Evolutionary conservation across 768 basidiomycete genomes (phyloP).

Genomic region (Suillus discolor): DNA sequence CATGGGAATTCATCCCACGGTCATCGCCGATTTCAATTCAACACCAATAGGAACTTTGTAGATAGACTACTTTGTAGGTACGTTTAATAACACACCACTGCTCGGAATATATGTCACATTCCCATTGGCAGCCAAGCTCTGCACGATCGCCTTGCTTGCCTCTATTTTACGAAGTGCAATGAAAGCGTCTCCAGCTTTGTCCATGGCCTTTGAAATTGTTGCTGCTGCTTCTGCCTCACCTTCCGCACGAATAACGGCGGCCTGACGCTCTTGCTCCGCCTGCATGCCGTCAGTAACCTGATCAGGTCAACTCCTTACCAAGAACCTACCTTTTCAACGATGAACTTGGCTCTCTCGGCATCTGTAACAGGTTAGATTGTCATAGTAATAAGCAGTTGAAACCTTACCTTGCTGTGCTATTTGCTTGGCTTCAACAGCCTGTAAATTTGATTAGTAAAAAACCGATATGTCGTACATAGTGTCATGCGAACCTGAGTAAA

Average conservation of each 20-base stretch:
- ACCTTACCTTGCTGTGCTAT: slow-evolving; percentile 93
- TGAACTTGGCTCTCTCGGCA: slow-evolving; percentile 98
- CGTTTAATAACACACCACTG: slow-evolving; percentile 80
- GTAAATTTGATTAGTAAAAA: slow-evolving; percentile 9
- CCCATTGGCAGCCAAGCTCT: slow-evolving; percentile 73
- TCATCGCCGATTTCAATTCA: slow-evolving; percentile 16
- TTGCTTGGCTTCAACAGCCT: slow-evolving; percentile 99
- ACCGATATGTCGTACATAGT: slow-evolving; percentile 1
- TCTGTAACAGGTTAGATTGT: slow-evolving; percentile 50
- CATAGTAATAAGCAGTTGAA: too few relatives aligned
- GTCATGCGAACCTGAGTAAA: slow-evolving; percentile 63
- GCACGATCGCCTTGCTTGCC: slow-evolving; percentile 95
- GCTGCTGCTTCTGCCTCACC: slow-evolving; percentile 97
- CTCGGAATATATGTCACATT: slow-evolving; percentile 93
- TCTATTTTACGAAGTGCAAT: slow-evolving; percentile 95
- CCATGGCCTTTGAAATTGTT: slow-evolving; percentile 88
- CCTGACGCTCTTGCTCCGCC: slow-evolving; percentile 99
- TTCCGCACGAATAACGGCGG: slow-evolving; percentile 96
- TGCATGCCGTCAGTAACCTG: slow-evolving; percentile 36
- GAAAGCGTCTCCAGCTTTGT: slow-evolving; percentile 95
- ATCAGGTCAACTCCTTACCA: background rate
- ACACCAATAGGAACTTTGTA: background rate
- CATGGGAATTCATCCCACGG: slow-evolving; percentile 27
- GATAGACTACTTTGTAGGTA: slow-evolving; percentile 52
- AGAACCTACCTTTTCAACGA: slow-evolving; percentile 87